phyloP scores from a whole-genome alignment of 495 filamentous ascomycete genomes.

The Penicillium desertorum region DNA sequence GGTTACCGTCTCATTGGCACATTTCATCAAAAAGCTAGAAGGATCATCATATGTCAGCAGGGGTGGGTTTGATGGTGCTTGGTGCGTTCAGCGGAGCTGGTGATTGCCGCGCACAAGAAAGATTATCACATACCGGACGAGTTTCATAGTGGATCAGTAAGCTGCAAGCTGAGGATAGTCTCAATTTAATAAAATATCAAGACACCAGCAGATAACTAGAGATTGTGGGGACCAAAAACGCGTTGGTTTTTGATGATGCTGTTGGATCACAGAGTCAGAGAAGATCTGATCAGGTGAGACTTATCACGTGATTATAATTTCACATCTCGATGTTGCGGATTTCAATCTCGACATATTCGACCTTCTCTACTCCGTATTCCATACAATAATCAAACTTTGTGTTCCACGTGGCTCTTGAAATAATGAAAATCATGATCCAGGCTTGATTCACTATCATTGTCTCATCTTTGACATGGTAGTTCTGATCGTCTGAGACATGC shows the following conservation, averaged over 20 bases:
- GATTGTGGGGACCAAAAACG: conserved; percentile 9
- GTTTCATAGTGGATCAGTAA: conserved; percentile 73
- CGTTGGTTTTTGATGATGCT: conserved; percentile 13
- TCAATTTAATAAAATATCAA: neutral
- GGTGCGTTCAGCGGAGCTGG: conserved; percentile 18
- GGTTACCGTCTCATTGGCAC: conserved; percentile 93
- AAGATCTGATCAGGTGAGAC: conserved; percentile 5
- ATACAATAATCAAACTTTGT: neutral
- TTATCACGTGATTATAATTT: neutral
- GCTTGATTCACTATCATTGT: neutral
- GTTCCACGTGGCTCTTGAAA: neutral
- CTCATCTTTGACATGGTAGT: neutral
- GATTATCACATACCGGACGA: conserved; percentile 78
- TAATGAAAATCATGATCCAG: neutral
- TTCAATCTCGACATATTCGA: neutral
- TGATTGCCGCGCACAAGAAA: conserved; percentile 1
- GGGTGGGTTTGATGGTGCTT: neutral
- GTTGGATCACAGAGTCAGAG: conserved; percentile 9
- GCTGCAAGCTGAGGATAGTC: neutral
- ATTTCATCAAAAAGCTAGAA: conserved; percentile 95
- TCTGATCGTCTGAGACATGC: neutral
- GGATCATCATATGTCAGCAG: conserved; percentile 21
- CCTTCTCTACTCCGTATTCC: neutral
- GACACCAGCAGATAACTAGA: conserved; percentile 10
- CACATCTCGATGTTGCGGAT: neutral